phyloP scores from a whole-genome alignment of 192 early-diverging fungal genomes.

The Coemansia sp. region DNA sequence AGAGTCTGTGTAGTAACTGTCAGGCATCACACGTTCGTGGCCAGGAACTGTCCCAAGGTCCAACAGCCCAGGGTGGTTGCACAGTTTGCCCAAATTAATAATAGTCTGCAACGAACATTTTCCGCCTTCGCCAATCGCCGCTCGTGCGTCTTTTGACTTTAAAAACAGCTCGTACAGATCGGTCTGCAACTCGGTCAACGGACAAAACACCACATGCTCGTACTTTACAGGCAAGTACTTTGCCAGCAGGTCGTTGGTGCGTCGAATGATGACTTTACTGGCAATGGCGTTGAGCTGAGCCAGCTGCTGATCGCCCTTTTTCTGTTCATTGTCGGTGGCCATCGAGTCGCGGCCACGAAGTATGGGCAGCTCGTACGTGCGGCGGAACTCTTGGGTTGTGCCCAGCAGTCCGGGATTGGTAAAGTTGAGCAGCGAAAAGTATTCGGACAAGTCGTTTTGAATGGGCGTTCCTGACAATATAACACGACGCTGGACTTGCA shows the following conservation, averaged over 20 bases:
- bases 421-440: constrained; percentile 93
- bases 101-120: constrained; percentile 89
- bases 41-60: constrained; percentile 65
- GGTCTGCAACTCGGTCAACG: constrained; percentile 72
- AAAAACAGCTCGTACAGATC: constrained; percentile 82
- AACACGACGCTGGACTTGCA: constrained; percentile 88
- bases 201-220: constrained; percentile 98
- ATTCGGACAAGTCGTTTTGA: constrained; percentile 87
- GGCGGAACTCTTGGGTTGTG: constrained; percentile 82
- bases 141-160: constrained; percentile 63
- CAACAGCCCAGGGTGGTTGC: constrained; percentile 94
- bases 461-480: constrained; percentile 98
- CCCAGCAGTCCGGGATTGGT: constrained; percentile 93
- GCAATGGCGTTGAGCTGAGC: constrained; percentile 81
- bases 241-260: constrained; percentile 93
- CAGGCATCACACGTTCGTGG: constrained; percentile 60
- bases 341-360: constrained; percentile 87
- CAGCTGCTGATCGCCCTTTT: constrained; percentile 80
- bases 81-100: constrained; percentile 90
- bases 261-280: constrained; percentile 94
- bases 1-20: constrained; percentile 54
- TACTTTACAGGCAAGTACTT: constrained; percentile 98
- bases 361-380: constrained; percentile 93
- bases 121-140: constrained; percentile 63
- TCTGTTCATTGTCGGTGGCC: constrained; percentile 76